phyloP scores from a whole-genome alignment of 371 early-diverging fungal genomes.

The Dipsacomyces acuminosporus region DNA sequence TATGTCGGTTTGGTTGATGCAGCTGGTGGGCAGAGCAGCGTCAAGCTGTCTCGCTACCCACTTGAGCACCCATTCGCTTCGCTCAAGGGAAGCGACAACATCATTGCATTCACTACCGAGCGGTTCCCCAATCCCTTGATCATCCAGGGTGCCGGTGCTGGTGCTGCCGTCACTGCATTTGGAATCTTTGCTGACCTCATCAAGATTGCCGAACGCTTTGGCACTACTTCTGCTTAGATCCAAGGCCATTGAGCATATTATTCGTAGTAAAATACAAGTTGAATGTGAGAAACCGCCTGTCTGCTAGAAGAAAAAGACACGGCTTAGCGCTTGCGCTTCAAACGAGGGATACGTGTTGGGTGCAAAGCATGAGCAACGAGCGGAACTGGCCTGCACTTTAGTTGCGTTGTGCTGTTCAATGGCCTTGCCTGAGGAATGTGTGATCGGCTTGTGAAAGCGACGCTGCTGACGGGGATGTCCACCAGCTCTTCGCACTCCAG shows the following conservation, averaged over 20 bases:
- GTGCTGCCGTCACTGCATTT: constrained; percentile 94
- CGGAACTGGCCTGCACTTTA: constrained; percentile 8
- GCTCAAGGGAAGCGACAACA: constrained; percentile 95
- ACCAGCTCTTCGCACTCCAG: constrained; percentile 19
- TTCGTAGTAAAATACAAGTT: background rate
- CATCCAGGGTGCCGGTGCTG: constrained; percentile 96
- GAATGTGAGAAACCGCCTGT: background rate
- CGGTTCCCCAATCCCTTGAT: constrained; percentile 90
- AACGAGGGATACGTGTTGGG: constrained; percentile 38
- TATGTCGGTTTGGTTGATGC: constrained; percentile 89
- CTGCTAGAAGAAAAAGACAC: background rate
- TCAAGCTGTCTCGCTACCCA: constrained; percentile 77
- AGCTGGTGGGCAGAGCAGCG: constrained; percentile 63
- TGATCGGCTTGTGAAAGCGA: background rate
- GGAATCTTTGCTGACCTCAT: constrained; percentile 90
- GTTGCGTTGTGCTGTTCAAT: background rate
- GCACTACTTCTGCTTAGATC: background rate
- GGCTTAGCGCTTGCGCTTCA: constrained; percentile 41
- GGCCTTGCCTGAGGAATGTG: constrained; percentile 7
- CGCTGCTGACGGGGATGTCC: constrained; percentile 3
- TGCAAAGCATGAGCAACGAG: constrained; percentile 24
- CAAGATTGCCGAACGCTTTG: constrained; percentile 67
- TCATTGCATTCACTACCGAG: constrained; percentile 90
- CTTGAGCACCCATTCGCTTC: constrained; percentile 89
- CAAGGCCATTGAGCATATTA: background rate